Evolutionary conservation across 495 filamentous ascomycete genomes (phyloP).

Genomic region (Penicillium simplicissimum): DNA sequence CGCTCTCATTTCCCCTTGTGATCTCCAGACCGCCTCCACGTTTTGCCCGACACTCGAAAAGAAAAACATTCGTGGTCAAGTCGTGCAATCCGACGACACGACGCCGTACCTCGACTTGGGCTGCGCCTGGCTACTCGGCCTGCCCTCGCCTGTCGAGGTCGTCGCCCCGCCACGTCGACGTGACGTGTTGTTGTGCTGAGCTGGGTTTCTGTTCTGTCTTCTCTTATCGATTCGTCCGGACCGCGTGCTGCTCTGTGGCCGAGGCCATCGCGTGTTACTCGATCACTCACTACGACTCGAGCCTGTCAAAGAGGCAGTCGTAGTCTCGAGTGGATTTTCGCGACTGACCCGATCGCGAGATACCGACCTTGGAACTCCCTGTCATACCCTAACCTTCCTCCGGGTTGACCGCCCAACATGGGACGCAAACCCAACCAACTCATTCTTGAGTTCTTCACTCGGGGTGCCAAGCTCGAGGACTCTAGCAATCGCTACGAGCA

Average conservation of each 20-base stretch:
- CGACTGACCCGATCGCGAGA: neutral
- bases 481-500: conserved; percentile 85
- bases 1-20: conserved; percentile 26
- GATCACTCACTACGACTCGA: conserved; percentile 2
- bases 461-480: conserved; percentile 78
- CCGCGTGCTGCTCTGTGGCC: conserved; percentile 11
- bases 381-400: neutral
- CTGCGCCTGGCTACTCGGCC: conserved; percentile 7
- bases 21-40: conserved; percentile 43
- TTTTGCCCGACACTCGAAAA: conserved; percentile 41
- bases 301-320: neutral
- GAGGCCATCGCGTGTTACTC: conserved; percentile 6
- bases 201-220: conserved; percentile 2
- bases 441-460: conserved; percentile 80
- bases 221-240: conserved; percentile 1
- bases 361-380: neutral
- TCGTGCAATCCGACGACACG: neutral
- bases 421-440: conserved; percentile 79
- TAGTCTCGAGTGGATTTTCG: neutral
- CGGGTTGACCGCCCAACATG: conserved; percentile 48
- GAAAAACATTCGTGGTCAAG: conserved; percentile 7
- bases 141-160: conserved; percentile 3
- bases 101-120: conserved; percentile 8
- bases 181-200: conserved; percentile 1
- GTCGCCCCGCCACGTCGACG: conserved; percentile 1